Base-by-base conservation (phyloP, 129 eudicot genomes). In the Artemisia tridentata region DNA sequence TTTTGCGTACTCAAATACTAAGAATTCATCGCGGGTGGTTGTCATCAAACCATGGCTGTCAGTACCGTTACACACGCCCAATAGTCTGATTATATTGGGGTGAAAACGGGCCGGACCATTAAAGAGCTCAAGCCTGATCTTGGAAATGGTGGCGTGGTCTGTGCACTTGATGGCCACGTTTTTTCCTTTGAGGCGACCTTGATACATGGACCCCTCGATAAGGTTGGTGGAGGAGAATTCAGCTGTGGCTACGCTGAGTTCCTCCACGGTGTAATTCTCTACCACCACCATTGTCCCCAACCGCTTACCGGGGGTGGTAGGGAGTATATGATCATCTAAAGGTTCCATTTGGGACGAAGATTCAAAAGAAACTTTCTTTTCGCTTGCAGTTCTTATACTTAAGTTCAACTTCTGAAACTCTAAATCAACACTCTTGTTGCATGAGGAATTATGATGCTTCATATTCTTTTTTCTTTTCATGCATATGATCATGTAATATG, bases 321-420 rank as follows among this genome's bases (percentile, higher is more conserved):
- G 80, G n/a, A 80, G 67, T 53, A 59, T 15, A 41, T 74, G 86
- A 27, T 81, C 95, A 63, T 89, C 91, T 21, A 87, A 74, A 53
- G 89, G 77, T 64, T 81, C 82, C 51, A 68, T 60, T 16, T 86
- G 96, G 38, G 87, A 91, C 0, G 87, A 88, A 0, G 88, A 90
- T 53, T 92, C 98, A 15, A 92, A 89, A 1, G 98, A 92, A 34
- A 84, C 85, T 63, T 92, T 92, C 82, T 89, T 89, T 18, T 87
- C 90, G 48, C 92, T 89, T 2, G 93, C 73, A 3, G 95, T 92
- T 64, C 95, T 77, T 18, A 89, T 80, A 47, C 98, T 92, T 64
- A 89, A 68, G 61, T 85, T 85, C 17, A 89, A 75, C 63, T 87
- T 83, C 67, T 89, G 96, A 48, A 85, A 80, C 92, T 89, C 98